Base-by-base conservation (phyloP, 1,284 basidiomycete genomes). In the Chiua sp. region DNA sequence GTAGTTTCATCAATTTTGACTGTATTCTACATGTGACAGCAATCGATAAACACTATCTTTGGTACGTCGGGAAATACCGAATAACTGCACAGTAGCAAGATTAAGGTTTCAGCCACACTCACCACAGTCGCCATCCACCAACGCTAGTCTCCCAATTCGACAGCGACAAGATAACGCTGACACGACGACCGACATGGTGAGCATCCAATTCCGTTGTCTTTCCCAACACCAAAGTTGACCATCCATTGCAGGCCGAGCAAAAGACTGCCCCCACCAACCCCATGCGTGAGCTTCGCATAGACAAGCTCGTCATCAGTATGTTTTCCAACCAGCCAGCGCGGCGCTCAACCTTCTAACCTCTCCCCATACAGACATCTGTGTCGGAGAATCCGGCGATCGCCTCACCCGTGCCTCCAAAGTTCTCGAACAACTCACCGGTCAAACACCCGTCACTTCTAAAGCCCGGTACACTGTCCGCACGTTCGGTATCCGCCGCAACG, bases 271-370 rank as follows among this genome's bases (percentile, higher is more conserved):
- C 93, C 77, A 87, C 89, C 74, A 96, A 96, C 86, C 87, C 89
- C 76, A 96, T 96, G 94, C 92, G 91, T 86, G 96, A 98, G 85
- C 93, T 95, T 72, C 88, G 88, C 73, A 96, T 98, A 77, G 96
- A 98, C 84, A 98, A 99, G 88, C 92, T 99, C 78, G 96, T 98
- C 83, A 96, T 99, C 88, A 99, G 94, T 97, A 79, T 74, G 94
- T 92, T 42, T 62, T 26, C 50, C 18, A 42, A 42, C 39, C 13
- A 10, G 18, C 20, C 30, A 32, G 2, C 5, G 18, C 39, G 18
- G n/a, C 39, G 18, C 39, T 20, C 39, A 20, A 5, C 8, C 30
- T 49, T 55, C 48, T 57, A 30, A 2, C 32, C 4, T 32, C 30
- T 32, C 30, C 30, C 52, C 48, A 15, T 52, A 56, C 66, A 97